These are phyloP conservation scores for Cenchrus americanus DNA, from an alignment of 176 grass and related monocot species.

Conservation along the genomic window DNA sequence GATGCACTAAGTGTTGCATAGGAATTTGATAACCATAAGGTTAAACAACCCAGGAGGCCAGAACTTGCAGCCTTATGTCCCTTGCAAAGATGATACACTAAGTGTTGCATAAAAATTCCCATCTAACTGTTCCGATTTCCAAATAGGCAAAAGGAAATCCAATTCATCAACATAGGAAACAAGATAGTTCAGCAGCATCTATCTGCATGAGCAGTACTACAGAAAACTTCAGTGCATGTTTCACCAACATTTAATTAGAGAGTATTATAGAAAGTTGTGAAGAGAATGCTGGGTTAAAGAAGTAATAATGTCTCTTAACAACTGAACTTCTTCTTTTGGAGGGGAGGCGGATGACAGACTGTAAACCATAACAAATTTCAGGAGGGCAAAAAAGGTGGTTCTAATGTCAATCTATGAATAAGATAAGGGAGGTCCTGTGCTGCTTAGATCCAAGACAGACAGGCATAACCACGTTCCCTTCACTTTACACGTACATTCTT, in stretches of 20 bases:
- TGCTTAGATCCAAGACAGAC: not conserved
- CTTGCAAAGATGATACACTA: slow-evolving; percentile 24
- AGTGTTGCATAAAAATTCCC: not conserved
- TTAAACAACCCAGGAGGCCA: not conserved
- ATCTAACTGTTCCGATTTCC: slow-evolving; percentile 12
- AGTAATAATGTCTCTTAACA: not conserved
- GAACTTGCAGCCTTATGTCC: not conserved
- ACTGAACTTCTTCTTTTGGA: not conserved
- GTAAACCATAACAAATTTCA: not conserved
- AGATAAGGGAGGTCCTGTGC: not conserved
- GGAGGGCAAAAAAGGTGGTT: not conserved
- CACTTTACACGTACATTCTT: not conserved
- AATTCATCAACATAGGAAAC: slow-evolving; percentile 17
- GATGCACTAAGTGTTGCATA: not conserved
- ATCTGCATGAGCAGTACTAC: not conserved
- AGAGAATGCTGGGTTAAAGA: not conserved
- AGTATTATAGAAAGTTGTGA: not conserved
- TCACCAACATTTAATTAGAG: slow-evolving; percentile 10
- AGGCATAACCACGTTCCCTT: not conserved
- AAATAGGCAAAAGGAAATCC: not conserved
- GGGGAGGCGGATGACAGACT: not conserved
- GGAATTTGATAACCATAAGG: not conserved
- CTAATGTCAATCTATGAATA: not conserved
- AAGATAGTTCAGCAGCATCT: not conserved
- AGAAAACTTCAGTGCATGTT: not conserved